A percentile compares a stretch with the other conserved stretches of the same genome.
Conservation (phyloP, 768 basidiomycete genomes). For the Pulveroboletus ravenelii region DNA sequence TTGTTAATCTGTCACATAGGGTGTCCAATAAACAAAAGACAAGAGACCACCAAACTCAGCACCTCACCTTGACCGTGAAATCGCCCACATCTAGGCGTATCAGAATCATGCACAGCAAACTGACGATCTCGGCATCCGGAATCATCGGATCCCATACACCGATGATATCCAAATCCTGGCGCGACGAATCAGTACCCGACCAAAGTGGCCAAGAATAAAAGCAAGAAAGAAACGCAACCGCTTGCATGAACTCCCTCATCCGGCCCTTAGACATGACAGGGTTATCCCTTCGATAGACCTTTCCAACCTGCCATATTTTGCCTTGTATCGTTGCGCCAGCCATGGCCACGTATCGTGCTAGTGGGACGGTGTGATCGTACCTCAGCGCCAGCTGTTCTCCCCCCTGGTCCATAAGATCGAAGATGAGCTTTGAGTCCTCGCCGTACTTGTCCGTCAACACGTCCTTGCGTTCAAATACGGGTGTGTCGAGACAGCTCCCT, state of each 20-base stretch:
- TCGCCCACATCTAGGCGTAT: conserved; percentile 86
- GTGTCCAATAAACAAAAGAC: neutral
- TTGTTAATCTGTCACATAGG: conserved; percentile 71
- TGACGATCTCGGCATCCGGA: conserved; percentile 89
- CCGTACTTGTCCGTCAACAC: conserved; percentile 96
- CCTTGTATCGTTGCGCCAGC: conserved; percentile 72
- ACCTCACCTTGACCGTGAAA: conserved; percentile 83
- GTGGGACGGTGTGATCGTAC: conserved; percentile 96
- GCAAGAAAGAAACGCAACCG: conserved; percentile 50
- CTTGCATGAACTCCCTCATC: conserved; percentile 98
- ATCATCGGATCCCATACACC: conserved; percentile 96
- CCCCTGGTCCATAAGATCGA: conserved; percentile 95
- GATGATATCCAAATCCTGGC: conserved; percentile 90
- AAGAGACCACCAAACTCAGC: neutral
- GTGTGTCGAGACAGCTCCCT: conserved; percentile 91
- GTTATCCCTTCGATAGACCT: conserved; percentile 94
- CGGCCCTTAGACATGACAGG: conserved; percentile 97
- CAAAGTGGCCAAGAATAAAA: neutral
- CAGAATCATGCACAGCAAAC: conserved; percentile 76
- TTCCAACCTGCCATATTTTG: conserved; percentile 98
- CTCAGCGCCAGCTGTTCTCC: conserved; percentile 92
- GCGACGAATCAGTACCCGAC: neutral
- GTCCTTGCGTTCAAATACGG: conserved; percentile 97
- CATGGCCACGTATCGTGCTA: conserved; percentile 96
- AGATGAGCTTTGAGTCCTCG: conserved; percentile 95